phyloP scores from a whole-genome alignment of 108 stramenopile species.

The Nitzschia palea region DNA sequence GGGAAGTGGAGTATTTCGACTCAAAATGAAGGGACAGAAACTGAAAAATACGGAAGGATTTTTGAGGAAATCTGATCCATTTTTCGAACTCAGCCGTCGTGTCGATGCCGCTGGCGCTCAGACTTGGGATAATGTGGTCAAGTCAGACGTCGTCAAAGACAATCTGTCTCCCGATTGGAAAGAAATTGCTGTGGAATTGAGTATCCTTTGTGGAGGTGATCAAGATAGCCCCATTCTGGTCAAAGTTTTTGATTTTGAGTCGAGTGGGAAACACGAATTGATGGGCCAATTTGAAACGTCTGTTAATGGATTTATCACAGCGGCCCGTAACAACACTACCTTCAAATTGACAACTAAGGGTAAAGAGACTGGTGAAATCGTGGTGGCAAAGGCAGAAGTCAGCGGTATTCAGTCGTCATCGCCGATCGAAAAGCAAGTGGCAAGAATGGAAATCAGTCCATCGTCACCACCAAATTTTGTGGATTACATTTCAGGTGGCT shows the following conservation, averaged over 20 bases:
- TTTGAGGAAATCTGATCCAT: constrained; percentile 80
- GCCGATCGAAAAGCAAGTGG: constrained; percentile 1
- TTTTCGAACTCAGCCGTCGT: constrained; percentile 56
- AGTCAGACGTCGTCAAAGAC: constrained; percentile 38
- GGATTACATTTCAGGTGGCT: constrained; percentile 56
- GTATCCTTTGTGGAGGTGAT: constrained; percentile 49
- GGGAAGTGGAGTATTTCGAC: constrained; percentile 36
- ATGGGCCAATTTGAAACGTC: constrained; percentile 63
- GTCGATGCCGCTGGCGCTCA: constrained; percentile 50
- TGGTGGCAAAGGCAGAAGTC: constrained; percentile 28
- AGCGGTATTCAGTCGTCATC: constrained; percentile 11
- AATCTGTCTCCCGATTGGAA: constrained; percentile 61
- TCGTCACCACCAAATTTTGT: constrained; percentile 33
- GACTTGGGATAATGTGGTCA: constrained; percentile 53
- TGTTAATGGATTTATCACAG: constrained; percentile 35
- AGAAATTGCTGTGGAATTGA: constrained; percentile 35
- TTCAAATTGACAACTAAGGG: constrained; percentile 25
- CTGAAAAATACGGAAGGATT: constrained; percentile 81
- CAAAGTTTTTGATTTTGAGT: constrained; percentile 53
- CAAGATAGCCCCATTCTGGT: constrained; percentile 39
- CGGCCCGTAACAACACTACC: background rate
- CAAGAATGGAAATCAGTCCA: constrained; percentile 9
- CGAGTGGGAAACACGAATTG: constrained; percentile 47
- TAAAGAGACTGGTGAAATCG: constrained; percentile 28
- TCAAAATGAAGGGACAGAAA: constrained; percentile 58